Base-by-base conservation (phyloP, 306 rosid genomes). In the Pachyrhizus erosus region DNA sequence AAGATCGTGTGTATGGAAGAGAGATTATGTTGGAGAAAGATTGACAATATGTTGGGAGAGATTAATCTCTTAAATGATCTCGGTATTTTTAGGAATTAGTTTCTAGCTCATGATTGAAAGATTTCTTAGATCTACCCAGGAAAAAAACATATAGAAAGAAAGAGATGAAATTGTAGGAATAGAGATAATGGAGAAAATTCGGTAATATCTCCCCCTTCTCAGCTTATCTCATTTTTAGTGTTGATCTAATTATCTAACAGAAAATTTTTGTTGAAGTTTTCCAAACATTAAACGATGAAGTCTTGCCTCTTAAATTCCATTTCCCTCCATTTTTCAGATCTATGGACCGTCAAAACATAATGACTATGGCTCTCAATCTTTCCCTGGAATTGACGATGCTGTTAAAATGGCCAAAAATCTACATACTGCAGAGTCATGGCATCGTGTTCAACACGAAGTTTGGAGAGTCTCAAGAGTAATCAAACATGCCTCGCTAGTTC, bases 391-490 rank as follows among this genome's bases (percentile, higher is more conserved):
- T 29, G 85, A 75, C 9, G 88, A 87, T 68, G 91, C 89, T 31
- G 33, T 88, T n/a, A 84, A 77, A 73, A 61, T 73, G 70, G 97
- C 94, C 2, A 78, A 85, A 55, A 70, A 42, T 21, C 26, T 66
- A 20, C 81, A 86, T 21, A 88, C 80, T 34, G 33, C 70, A 61
- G 95, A 91, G 78, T 87, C 96, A 26, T 83, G 96, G 96, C 77
- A 68, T 75, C 81, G 51, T 55, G 91, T 87, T 57, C 94, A 91
- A 70, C 97, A 87, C 20, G 87, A 93, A 83, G 88, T 87, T 55
- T 93, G 93, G 93, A 83, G 94, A 84, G 92, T 91, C 55, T 74
- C 97, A 7, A 89, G 94, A 85, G 91, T 86, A 51, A 80, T 91
- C 69, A 91, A 64, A 78, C 92, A 87, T 6, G 90, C 89, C 39